A percentile compares a stretch with the other conserved stretches of the same genome.
phyloP scores from a whole-genome alignment of 495 filamentous ascomycete species.

The Aspergillus saccharolyticus region DNA sequence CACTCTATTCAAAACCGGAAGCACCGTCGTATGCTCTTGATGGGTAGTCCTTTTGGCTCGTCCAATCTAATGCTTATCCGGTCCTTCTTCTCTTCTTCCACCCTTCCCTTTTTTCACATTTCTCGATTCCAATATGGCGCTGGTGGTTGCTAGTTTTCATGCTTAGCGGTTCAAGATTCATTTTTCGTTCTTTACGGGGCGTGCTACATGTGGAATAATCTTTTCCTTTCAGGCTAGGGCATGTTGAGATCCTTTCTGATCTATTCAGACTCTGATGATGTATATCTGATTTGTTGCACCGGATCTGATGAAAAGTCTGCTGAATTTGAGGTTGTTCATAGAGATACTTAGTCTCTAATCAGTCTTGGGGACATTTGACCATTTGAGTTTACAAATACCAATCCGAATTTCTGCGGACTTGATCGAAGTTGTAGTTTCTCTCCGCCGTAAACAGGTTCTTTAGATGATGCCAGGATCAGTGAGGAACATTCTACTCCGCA shows the following conservation, averaged over 20 bases:
- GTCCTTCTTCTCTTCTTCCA: conserved; percentile 1
- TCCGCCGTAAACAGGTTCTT: neutral
- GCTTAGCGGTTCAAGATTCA: conserved; percentile 30
- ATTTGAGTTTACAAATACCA: neutral
- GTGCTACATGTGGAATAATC: conserved; percentile 24
- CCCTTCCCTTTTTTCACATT: conserved; percentile 13
- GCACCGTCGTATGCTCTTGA: conserved; percentile 2
- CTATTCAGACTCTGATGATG: conserved; percentile 11
- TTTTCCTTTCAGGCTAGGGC: conserved; percentile 13
- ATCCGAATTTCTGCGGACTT: neutral
- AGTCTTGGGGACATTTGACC: neutral
- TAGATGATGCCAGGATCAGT: neutral
- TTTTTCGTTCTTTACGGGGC: conserved; percentile 16
- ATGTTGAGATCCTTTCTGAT: conserved; percentile 10
- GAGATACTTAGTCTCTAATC: neutral
- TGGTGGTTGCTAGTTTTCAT: conserved; percentile 35
- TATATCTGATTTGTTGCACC: conserved; percentile 21
- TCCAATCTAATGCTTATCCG: neutral
- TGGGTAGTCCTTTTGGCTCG: conserved; percentile 1
- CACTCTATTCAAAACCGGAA: neutral
- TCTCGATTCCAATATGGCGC: conserved; percentile 28
- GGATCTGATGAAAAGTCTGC: conserved; percentile 21
- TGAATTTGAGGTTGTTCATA: neutral
- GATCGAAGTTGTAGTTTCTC: neutral
- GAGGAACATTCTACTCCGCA: neutral